Base-by-base conservation (phyloP, 129 eudicot genomes). In the Escallonia herrerae region DNA sequence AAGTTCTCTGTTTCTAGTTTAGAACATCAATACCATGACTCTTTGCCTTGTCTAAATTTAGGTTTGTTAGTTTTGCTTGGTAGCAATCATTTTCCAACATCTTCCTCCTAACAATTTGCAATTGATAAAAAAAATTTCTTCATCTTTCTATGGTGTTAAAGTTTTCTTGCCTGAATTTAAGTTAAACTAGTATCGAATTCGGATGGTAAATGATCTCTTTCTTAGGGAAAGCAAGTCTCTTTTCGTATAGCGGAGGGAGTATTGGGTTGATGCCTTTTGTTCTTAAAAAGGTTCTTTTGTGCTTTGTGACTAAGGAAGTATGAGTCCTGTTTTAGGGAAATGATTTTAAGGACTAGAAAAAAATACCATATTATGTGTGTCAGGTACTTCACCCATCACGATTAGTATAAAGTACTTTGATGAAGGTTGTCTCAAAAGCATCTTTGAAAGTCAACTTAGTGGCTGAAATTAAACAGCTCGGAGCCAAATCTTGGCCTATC, bases 361-460 rank as follows among this genome's bases (percentile, higher is more conserved):
- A 51, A n/a, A 39, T 64, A 13, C 37, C 40, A 50, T 51, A 50
- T 9, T 40, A 40, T n/a, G n/a, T n/a, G n/a, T n/a, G n/a, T n/a
- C 3, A 51, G 6, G 2, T 22, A 43, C 8, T 22, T 56, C 7
- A 22, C 12, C 48, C 43, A 44, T 62, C 13, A 15, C 11, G 22
- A 5, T 48, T 38, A 48, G 5, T 48, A 43, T 4, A 40, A 49
- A 51, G 7, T 57, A 46, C 58, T 46, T 4, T 42, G 15, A 14
- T 47, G 8, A 45, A 22, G 33, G 33, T 22, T 49, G 39, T 46
- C 51, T 47, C 15, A n/a, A 14, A 58, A 69, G 73, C 15, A 58
- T 69, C 22, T 69, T 7, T 58, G 13, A 37, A 48, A 68, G 12
- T 33, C 4, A 45, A 56, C 33, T 13, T 13, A 33, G 72, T 68